These are phyloP conservation scores for Trypanosoma grayi DNA, from an alignment of 208 protist species.

Conservation along the genomic window DNA sequence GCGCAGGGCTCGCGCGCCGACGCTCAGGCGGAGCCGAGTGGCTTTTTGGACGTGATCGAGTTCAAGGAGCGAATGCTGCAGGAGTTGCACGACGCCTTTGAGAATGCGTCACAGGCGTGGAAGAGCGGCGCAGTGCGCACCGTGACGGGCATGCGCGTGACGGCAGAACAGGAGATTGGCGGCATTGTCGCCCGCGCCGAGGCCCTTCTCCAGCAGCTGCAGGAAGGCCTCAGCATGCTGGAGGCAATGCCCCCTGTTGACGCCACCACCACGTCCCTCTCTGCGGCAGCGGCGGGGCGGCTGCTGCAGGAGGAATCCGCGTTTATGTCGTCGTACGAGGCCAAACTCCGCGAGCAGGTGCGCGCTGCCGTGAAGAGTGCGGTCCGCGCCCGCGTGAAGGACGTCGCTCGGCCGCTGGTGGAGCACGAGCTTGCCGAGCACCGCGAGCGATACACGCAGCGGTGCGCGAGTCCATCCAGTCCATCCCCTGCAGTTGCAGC, in stretches of 20 bases:
- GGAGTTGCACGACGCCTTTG: constrained; percentile 15
- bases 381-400: constrained; percentile 8
- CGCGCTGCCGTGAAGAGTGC: constrained; percentile 4
- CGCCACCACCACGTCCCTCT: neutral
- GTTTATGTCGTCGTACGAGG: constrained; percentile 3
- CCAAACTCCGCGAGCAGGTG: constrained; percentile 7
- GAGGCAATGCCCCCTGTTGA: neutral
- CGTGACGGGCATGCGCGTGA: neutral
- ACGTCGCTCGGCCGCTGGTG: constrained; percentile 10
- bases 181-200: constrained; percentile 4
- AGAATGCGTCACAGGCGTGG: constrained; percentile 13
- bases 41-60: constrained; percentile 9
- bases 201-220: neutral
- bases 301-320: constrained; percentile 4
- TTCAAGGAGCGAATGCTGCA: constrained; percentile 15
- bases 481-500: neutral
- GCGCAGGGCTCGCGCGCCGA: neutral
- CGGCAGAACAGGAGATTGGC: constrained; percentile 1
- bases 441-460: neutral
- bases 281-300: neutral
- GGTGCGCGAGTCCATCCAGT: too few species aligned
- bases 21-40: neutral
- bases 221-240: neutral
- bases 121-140: constrained; percentile 7
- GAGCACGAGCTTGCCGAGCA: neutral